Base-by-base conservation (phyloP, 345 rosid species). In the Populus euphratica region DNA sequence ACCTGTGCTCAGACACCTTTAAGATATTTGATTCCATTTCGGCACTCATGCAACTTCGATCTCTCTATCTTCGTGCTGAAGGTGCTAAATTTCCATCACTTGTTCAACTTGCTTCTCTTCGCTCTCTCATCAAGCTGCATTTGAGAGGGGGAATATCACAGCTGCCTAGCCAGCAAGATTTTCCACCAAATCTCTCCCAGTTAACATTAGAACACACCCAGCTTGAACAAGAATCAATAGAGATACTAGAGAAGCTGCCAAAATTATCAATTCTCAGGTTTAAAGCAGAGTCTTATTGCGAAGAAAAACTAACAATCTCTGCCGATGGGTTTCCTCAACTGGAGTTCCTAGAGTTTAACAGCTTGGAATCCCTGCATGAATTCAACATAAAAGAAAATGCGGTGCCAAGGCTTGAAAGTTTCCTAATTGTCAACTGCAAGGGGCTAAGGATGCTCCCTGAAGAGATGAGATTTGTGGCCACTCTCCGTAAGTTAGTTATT, bases 181-280 rank as follows among this genome's bases (percentile, higher is more conserved):
- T 73, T n/a, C 82, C 85, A 69, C 80, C 70, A 56, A 83, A 69
- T 23, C 72, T 76, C 16, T 54, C 69, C 8, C 77, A 73, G 66
- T 41, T 74, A 66, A 73, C 78, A 62, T 41, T 80, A 17, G 67
- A 76, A 65, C 77, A 73, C 47, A 66, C 69, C 33, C 73, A 33
- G 50, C 76, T 83, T 36, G 35, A 43, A 27, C 73, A 76, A 76
- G 76, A 31, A 29, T 77, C 76, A 5, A 5, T 73, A n/a, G 31
- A 10, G 31, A 43, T 67, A 35, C 81, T 80, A 33, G 36, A 0
- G 76, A 72, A 23, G 20, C 65, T 80, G 69, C 83, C 77, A 8
- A 76, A 64, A 54, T 56, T 76, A 11, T 49, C 29, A 73, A 76
- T 54, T 56, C 61, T 76, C 35, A 71, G 79, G 59, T 41, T 80